These are phyloP conservation scores for Colletotrichum limetticola DNA, from an alignment of 2,329 filamentous ascomycete genomes.

Conservation along the genomic window DNA sequence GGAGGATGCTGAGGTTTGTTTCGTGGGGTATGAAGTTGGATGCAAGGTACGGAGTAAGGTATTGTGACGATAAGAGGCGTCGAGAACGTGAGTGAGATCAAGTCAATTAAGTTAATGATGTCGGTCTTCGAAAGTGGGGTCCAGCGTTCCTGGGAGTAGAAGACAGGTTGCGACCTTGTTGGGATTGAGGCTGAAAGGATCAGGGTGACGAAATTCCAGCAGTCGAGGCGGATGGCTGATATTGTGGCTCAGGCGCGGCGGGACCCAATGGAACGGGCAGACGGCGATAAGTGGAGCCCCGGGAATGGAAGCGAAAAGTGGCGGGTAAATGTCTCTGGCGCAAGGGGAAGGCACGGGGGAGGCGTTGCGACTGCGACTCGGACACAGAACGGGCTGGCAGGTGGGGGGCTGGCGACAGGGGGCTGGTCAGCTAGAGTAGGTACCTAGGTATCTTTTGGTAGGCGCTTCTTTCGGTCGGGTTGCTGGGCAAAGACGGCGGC, in stretches of 20 bases:
- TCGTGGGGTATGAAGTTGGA: not conserved
- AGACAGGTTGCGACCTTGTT: constrained; percentile 19
- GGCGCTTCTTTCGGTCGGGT: constrained; percentile 30
- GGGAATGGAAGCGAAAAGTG: not conserved
- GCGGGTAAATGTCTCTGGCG: constrained; percentile 17
- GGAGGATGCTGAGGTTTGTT: not conserved
- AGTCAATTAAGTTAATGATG: not conserved
- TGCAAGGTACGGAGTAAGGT: not conserved
- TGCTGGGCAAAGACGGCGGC: constrained; percentile 28
- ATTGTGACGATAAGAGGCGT: not conserved
- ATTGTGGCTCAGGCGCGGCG: constrained; percentile 23
- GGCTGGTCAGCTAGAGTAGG: not conserved
- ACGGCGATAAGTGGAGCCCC: not conserved
- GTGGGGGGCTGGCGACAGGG: constrained; percentile 16
- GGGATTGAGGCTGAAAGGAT: constrained; percentile 24
- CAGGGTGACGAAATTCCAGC: constrained; percentile 20
- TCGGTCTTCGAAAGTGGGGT: not conserved
- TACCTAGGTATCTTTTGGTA: constrained; percentile 3
- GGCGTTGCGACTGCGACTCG: not conserved
- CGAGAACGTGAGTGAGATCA: constrained; percentile 5
- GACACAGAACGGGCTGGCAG: not conserved
- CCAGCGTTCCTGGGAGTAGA: not conserved
- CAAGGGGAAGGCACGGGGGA: not conserved
- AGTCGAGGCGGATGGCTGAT: not conserved
- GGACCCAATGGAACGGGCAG: constrained; percentile 14